phyloP scores from a whole-genome alignment of 2,329 filamentous ascomycete genomes.

The Fusarium acutatum region DNA sequence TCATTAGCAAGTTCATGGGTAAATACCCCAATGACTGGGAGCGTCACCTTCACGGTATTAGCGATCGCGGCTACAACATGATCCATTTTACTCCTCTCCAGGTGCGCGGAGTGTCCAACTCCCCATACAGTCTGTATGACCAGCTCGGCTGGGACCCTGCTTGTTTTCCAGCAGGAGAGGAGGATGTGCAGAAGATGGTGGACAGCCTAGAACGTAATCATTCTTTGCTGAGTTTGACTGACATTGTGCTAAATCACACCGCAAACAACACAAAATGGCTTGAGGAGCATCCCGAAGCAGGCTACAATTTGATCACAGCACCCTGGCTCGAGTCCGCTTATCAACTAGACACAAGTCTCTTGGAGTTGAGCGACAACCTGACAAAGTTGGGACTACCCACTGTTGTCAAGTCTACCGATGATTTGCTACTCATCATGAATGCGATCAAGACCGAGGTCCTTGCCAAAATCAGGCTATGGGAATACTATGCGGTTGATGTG shows the following conservation, averaged over 20 bases:
- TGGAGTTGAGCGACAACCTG: slow-evolving; percentile 83
- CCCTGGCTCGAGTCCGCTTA: slow-evolving; percentile 77
- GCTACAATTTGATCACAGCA: slow-evolving; percentile 92
- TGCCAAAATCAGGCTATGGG: slow-evolving; percentile 82
- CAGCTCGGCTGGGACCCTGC: slow-evolving; percentile 86
- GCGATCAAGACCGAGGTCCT: slow-evolving; percentile 84
- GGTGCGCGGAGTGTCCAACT: slow-evolving; percentile 88
- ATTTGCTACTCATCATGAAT: slow-evolving; percentile 83
- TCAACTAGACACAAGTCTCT: slow-evolving; percentile 66
- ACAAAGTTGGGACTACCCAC: slow-evolving; percentile 77
- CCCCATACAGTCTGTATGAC: slow-evolving; percentile 95
- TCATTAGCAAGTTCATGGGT: slow-evolving; percentile 98
- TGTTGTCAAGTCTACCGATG: slow-evolving; percentile 73
- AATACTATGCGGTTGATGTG: slow-evolving; percentile 89
- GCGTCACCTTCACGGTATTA: slow-evolving; percentile 86
- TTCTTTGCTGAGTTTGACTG: slow-evolving; percentile 86
- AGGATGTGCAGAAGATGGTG: slow-evolving; percentile 80
- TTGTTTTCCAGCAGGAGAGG: slow-evolving; percentile 85
- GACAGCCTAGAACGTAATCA: slow-evolving; percentile 84
- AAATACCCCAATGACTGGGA: slow-evolving; percentile 91
- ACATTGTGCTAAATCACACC: slow-evolving; percentile 98
- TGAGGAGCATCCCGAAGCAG: slow-evolving; percentile 90
- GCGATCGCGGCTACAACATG: slow-evolving; percentile 96
- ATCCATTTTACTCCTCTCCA: slow-evolving; percentile 97
- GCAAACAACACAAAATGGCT: slow-evolving; percentile 96